These are phyloP conservation scores for Entomortierella lignicola DNA, from an alignment of 192 early-diverging fungal species.

Conservation along the genomic window DNA sequence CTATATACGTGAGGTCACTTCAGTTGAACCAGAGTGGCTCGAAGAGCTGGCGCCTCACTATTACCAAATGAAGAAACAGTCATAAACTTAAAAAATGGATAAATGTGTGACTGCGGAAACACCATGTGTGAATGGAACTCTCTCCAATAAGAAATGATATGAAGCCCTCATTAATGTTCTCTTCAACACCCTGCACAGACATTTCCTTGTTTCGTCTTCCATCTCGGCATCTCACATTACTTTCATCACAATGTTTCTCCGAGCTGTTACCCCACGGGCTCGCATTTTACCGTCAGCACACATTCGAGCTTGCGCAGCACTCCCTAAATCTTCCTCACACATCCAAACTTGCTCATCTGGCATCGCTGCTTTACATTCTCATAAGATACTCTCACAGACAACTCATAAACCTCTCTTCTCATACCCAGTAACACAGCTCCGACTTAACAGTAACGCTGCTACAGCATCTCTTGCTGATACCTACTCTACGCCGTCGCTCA, in stretches of 20 bases:
- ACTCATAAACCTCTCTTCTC: not conserved
- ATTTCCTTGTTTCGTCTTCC: too few species aligned
- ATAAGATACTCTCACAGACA: not conserved
- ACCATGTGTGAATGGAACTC: too few species aligned
- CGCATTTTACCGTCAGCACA: not conserved
- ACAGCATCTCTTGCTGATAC: not conserved
- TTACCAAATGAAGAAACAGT: slow-evolving; percentile 51
- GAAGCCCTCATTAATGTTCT: too few species aligned
- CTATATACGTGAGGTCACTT: slow-evolving; percentile 96
- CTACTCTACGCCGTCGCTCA: not conserved
- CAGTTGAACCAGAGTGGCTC: slow-evolving; percentile 94
- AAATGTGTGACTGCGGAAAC: too few species aligned
- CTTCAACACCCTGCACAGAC: too few species aligned
- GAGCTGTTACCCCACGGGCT: not conserved
- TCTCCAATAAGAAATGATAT: too few species aligned
- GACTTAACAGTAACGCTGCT: slow-evolving; percentile 22
- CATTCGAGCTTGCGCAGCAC: slow-evolving; percentile 3
- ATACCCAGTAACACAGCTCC: not conserved
- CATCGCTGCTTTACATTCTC: not conserved
- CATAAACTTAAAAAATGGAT: not conserved
- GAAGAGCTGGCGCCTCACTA: slow-evolving; percentile 95
- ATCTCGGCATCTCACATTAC: too few species aligned
- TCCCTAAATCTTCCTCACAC: not conserved
- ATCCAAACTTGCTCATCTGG: not conserved
- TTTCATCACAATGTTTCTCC: too few species aligned